A percentile compares a stretch with the other conserved stretches of the same genome.
These are phyloP conservation scores for Fusarium circinatum DNA, from an alignment of 2,329 filamentous ascomycete genomes.

Conservation along the genomic window DNA sequence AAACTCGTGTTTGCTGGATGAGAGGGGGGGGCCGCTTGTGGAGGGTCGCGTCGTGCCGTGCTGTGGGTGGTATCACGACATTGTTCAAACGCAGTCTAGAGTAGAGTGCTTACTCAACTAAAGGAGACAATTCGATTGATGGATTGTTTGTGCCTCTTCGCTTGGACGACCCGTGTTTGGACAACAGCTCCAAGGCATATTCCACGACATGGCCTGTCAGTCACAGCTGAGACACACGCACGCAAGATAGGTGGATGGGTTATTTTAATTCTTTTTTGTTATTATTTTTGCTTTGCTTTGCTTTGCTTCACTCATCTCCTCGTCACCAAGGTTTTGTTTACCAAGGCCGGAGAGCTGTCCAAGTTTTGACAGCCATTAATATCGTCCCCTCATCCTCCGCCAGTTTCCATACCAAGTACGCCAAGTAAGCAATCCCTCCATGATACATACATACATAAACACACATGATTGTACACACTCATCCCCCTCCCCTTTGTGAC, in stretches of 20 bases:
- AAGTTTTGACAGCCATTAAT: slow-evolving; percentile 31
- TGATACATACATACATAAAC: neutral
- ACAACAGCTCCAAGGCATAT: neutral
- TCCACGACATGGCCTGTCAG: slow-evolving; percentile 21
- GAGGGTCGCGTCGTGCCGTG: slow-evolving; percentile 28
- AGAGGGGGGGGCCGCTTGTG: neutral
- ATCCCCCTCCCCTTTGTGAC: slow-evolving; percentile 20
- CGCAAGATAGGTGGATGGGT: neutral
- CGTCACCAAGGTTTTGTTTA: slow-evolving; percentile 19
- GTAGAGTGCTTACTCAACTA: neutral
- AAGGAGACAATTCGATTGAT: neutral
- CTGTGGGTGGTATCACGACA: slow-evolving; percentile 17
- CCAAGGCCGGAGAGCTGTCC: slow-evolving; percentile 40
- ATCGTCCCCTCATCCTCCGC: slow-evolving; percentile 33
- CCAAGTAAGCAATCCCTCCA: slow-evolving; percentile 3
- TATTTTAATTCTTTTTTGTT: slow-evolving; percentile 27
- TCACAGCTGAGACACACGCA: neutral
- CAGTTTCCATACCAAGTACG: slow-evolving; percentile 1
- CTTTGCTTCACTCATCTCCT: slow-evolving; percentile 21
- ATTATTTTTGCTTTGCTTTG: neutral
- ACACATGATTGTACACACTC: slow-evolving; percentile 40
- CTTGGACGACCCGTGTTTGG: slow-evolving; percentile 28
- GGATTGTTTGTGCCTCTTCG: slow-evolving; percentile 10
- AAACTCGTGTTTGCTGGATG: slow-evolving; percentile 2
- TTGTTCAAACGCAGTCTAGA: neutral